phyloP scores from a whole-genome alignment of 2,329 filamentous ascomycete genomes.

The Nothomitra cinnamomea region DNA sequence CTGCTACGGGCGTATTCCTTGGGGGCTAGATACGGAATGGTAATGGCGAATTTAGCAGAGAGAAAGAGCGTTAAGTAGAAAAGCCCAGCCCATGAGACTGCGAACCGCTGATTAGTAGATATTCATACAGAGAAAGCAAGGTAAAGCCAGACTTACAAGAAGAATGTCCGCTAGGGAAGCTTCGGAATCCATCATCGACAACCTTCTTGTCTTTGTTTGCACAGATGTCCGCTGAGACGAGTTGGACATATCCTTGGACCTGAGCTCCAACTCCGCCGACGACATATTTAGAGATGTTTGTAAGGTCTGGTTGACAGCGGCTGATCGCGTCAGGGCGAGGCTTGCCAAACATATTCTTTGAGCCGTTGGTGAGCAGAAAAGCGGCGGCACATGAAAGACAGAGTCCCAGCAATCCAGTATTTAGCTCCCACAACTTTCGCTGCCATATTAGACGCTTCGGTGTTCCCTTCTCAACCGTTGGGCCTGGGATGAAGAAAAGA shows the following conservation, averaged over 20 bases:
- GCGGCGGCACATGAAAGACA: conserved; percentile 52
- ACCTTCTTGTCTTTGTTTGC: conserved; percentile 39
- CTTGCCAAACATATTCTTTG: conserved; percentile 60
- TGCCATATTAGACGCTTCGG: conserved; percentile 52
- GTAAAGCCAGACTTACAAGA: conserved; percentile 33
- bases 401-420: conserved; percentile 70
- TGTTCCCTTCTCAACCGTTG: conserved; percentile 44
- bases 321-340: conserved; percentile 46
- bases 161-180: conserved; percentile 64
- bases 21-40: conserved; percentile 48
- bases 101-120: conserved; percentile 1
- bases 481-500: conserved; percentile 53
- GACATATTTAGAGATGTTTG: conserved; percentile 38
- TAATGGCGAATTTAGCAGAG: conserved; percentile 63
- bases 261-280: conserved; percentile 38
- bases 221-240: conserved; percentile 69
- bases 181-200: conserved; percentile 70
- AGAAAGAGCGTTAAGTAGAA: conserved; percentile 79
- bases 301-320: conserved; percentile 60
- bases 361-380: conserved; percentile 67
- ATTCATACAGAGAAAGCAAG: neutral
- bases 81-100: conserved; percentile 58
- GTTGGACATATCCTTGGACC: conserved; percentile 34
- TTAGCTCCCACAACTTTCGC: conserved; percentile 80
- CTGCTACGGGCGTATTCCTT: conserved; percentile 11